phyloP scores from a whole-genome alignment of 257 asterid species.

The Przewalskia tangutica region DNA sequence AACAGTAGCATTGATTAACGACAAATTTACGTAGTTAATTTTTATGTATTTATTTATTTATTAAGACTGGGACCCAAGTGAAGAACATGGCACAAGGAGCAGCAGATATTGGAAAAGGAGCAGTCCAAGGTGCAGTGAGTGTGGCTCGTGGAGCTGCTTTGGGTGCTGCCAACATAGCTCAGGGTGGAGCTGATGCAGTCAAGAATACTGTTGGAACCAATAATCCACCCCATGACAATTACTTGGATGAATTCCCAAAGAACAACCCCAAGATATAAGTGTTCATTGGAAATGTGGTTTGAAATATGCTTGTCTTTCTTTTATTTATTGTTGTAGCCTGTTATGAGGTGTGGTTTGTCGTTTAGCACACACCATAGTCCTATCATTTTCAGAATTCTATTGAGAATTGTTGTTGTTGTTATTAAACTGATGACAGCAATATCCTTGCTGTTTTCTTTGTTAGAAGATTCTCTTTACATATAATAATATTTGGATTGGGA shows the following conservation, averaged over 20 bases:
- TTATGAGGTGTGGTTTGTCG: not conserved
- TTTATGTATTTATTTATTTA: not conserved
- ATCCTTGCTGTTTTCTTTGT: not conserved
- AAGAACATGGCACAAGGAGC: constrained; percentile 24
- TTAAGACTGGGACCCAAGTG: constrained; percentile 12
- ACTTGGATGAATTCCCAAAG: not conserved
- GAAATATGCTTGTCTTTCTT: not conserved
- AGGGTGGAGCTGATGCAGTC: constrained; percentile 24
- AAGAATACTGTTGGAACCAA: constrained; percentile 24
- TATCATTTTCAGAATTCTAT: not conserved
- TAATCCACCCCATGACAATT: constrained; percentile 1
- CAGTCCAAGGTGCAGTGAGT: constrained; percentile 18
- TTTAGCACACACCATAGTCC: not conserved
- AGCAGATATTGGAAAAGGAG: constrained; percentile 28
- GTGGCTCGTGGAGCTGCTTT: constrained; percentile 29
- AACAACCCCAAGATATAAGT: constrained; percentile 10
- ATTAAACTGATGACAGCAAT: not conserved
- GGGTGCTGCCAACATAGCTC: constrained; percentile 27
- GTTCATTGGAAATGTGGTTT: not conserved
- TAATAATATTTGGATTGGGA: not conserved
- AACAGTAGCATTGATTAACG: too few species aligned
- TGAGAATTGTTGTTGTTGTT: not conserved
- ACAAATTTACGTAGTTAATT: too few species aligned
- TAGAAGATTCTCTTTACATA: not conserved
- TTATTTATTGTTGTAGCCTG: not conserved